Conservation (phyloP, 2,329 filamentous ascomycete genomes). For the Aspergillus phoenicis region DNA sequence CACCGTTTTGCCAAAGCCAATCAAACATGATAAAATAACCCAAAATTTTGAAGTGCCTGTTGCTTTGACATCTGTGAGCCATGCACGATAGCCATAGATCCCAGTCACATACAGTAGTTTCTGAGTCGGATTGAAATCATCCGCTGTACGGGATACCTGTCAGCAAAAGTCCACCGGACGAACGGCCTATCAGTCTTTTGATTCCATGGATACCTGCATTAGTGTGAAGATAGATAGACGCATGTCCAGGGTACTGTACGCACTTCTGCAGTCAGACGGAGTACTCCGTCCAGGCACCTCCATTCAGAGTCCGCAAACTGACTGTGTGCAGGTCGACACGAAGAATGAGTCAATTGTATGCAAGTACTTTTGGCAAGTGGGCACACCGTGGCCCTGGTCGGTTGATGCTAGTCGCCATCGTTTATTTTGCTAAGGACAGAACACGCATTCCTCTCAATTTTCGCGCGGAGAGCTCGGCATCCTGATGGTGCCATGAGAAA, state of each 20-base stretch:
- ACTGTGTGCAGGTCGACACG: background rate
- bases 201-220: conserved; percentile 8
- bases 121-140: background rate
- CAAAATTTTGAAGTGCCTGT: background rate
- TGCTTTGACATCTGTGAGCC: background rate
- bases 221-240: background rate
- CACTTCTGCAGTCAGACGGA: background rate
- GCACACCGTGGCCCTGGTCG: background rate
- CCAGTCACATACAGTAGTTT: background rate
- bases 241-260: background rate
- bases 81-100: conserved; percentile 2
- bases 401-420: background rate
- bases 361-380: background rate
- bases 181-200: background rate
- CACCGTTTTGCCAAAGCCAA: background rate
- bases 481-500: background rate
- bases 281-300: background rate
- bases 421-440: background rate
- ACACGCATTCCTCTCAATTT: background rate
- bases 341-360: background rate
- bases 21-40: background rate
- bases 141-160: background rate
- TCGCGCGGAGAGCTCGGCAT: background rate
- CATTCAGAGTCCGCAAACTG: background rate
- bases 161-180: background rate